Percentiles rank a stretch among this genome's conserved stretches.
phyloP scores from a whole-genome alignment of 768 basidiomycete genomes.

The Galerina sulciceps region DNA sequence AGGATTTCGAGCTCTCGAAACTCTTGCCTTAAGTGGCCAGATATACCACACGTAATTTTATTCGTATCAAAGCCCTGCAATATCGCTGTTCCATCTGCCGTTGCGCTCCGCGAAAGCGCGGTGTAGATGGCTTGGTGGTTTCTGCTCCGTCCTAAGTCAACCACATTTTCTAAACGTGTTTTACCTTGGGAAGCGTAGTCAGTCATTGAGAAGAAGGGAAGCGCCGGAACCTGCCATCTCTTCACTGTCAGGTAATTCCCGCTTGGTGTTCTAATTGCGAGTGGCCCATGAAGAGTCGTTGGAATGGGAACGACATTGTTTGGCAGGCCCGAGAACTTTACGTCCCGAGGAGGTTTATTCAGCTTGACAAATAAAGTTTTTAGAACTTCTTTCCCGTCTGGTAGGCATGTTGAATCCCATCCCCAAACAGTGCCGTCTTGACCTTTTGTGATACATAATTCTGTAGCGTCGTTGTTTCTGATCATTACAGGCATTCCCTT shows the following conservation, averaged over 20 bases:
- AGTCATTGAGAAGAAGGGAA: background rate
- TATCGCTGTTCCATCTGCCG: background rate
- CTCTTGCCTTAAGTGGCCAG: background rate
- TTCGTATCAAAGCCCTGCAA: background rate
- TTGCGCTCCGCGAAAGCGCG: background rate
- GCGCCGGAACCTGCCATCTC: background rate
- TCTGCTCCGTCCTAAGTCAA: background rate
- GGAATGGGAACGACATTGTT: background rate
- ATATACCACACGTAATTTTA: background rate
- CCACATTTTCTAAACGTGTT: background rate
- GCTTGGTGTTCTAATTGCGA: too few relatives aligned
- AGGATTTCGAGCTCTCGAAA: background rate
- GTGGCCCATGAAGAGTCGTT: background rate
- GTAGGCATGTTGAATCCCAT: conserved; percentile 22
- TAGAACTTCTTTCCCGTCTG: conserved; percentile 9
- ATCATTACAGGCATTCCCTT: conserved; percentile 33
- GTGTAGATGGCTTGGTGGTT: too few relatives aligned
- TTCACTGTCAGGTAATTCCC: too few relatives aligned
- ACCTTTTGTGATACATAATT: conserved; percentile 34
- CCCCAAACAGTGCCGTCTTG: conserved; percentile 29
- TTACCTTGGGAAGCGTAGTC: background rate
- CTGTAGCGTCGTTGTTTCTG: conserved; percentile 30
- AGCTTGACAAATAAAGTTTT: conserved; percentile 9
- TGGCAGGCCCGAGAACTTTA: background rate
- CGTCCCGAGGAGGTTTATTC: background rate